phyloP scores from a whole-genome alignment of 2,329 filamentous ascomycete genomes.

The Cercospora canescens region DNA sequence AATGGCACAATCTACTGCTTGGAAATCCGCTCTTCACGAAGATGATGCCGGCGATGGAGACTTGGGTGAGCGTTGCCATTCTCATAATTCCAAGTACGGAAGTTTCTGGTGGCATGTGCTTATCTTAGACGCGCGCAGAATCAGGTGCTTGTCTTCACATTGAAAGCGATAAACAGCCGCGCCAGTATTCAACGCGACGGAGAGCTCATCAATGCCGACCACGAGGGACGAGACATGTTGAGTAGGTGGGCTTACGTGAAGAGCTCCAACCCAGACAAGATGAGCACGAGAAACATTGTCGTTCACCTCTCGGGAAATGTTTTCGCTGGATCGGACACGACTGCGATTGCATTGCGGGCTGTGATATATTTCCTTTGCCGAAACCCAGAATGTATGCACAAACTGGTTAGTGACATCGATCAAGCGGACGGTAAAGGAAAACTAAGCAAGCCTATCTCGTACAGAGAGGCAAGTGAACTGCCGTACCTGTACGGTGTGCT shows the following conservation, averaged over 20 bases:
- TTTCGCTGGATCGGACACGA: constrained; percentile 7
- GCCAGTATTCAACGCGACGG: neutral
- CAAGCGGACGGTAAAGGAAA: neutral
- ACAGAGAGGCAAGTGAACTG: constrained; percentile 35
- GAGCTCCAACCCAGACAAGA: neutral
- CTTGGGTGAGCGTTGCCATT: neutral
- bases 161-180: neutral
- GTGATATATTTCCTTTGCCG: constrained; percentile 1
- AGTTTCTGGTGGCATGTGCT: neutral
- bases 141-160: neutral
- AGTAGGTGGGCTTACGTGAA: neutral
- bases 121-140: neutral
- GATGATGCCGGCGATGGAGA: neutral
- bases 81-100: no score
- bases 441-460: constrained; percentile 6
- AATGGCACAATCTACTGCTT: neutral
- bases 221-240: neutral
- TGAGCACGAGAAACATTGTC: neutral
- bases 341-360: constrained; percentile 1
- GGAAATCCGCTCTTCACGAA: neutral
- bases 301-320: neutral
- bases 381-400: neutral
- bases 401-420: neutral
- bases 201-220: neutral
- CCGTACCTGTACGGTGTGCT: constrained; percentile 46